These are phyloP conservation scores for Westerdykella ornata DNA, from an alignment of 2,329 filamentous ascomycete species.

Conservation along the genomic window DNA sequence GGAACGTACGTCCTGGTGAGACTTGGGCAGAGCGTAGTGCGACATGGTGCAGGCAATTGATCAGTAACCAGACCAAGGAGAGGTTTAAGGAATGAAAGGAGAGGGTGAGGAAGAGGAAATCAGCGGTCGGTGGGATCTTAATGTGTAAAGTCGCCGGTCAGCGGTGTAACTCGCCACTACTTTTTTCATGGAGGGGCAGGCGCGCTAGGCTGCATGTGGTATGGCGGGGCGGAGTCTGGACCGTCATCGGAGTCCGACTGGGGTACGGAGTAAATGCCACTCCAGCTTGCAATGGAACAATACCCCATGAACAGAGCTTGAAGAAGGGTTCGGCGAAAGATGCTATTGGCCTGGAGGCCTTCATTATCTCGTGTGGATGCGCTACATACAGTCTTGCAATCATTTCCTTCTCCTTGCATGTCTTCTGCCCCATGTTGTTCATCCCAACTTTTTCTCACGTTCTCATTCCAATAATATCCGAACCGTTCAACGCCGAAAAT, in stretches of 20 bases:
- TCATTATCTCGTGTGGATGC: constrained; percentile 16
- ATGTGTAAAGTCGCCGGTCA: constrained; percentile 11
- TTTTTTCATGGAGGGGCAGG: constrained; percentile 22
- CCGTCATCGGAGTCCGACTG: constrained; percentile 22
- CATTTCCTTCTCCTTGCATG: constrained; percentile 9
- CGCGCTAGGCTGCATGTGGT: constrained; percentile 14
- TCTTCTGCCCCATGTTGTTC: constrained; percentile 5
- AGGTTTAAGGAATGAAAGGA: not conserved
- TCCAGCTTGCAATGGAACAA: constrained; percentile 9
- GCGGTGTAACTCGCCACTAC: constrained; percentile 7
- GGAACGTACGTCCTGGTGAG: constrained; percentile 57
- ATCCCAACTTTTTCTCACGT: constrained; percentile 1
- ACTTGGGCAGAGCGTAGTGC: constrained; percentile 58
- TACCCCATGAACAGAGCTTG: constrained; percentile 5
- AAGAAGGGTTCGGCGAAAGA: no score
- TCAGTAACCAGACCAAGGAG: not conserved
- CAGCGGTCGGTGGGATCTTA: not conserved
- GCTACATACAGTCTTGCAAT: constrained; percentile 24
- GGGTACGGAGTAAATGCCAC: constrained; percentile 3
- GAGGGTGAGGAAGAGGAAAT: constrained; percentile 4
- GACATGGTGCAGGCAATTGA: constrained; percentile 26
- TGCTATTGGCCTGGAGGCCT: constrained; percentile 6
- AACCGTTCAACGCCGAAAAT: constrained; percentile 25
- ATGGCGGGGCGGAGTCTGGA: constrained; percentile 9
- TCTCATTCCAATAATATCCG: not conserved